phyloP scores from a whole-genome alignment of 371 early-diverging fungal species.

The Basidiobolus meristosporus region DNA sequence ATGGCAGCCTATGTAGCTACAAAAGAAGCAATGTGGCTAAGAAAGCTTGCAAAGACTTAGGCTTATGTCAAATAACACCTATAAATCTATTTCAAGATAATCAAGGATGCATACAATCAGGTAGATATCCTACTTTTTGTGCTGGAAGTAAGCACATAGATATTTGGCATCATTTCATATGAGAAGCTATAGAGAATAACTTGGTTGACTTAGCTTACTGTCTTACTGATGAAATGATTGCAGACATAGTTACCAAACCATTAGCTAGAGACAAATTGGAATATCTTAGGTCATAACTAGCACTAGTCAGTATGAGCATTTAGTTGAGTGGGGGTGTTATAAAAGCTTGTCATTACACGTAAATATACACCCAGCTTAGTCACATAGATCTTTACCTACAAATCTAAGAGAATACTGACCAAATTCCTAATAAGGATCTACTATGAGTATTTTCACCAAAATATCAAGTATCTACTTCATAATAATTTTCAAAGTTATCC shows the following conservation, averaged over 20 bases:
- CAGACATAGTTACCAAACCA: conserved; percentile 3
- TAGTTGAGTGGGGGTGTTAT: too few species aligned
- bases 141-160: neutral
- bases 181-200: neutral
- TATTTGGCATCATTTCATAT: conserved; percentile 1
- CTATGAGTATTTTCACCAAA: too few species aligned
- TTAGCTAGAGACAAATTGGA: neutral
- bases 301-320: too few species aligned
- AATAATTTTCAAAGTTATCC: too few species aligned
- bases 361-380: too few species aligned
- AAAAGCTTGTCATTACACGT: too few species aligned
- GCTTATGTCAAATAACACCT: neutral
- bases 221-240: conserved; percentile 4
- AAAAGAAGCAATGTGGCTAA: conserved; percentile 3
- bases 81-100: neutral
- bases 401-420: too few species aligned
- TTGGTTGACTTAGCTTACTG: conserved; percentile 1
- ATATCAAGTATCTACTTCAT: too few species aligned
- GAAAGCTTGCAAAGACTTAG: neutral
- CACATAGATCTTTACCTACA: too few species aligned
- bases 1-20: conserved; percentile 2
- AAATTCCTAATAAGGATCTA: too few species aligned
- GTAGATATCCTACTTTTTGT: neutral
- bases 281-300: neutral
- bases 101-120: neutral